Evolutionary conservation across 179 eudicot genomes (phyloP).

Genomic region (Spergularia azorica): DNA sequence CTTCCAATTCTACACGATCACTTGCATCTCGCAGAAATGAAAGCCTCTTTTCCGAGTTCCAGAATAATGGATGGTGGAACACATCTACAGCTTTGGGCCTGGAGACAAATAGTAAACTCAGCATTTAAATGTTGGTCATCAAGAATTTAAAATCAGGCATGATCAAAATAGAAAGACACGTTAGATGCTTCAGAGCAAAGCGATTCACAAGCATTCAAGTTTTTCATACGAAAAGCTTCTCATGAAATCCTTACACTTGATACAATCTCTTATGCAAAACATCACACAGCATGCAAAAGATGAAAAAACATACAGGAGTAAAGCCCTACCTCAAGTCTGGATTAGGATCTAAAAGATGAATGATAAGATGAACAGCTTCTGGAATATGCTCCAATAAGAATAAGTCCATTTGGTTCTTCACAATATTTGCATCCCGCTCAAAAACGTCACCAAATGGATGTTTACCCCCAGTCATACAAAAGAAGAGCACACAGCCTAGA

Average conservation of each 20-base stretch:
- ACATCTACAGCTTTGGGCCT: slow-evolving; percentile 61
- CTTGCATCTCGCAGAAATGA: slow-evolving; percentile 75
- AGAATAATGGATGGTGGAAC: slow-evolving; percentile 62
- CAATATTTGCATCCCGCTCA: slow-evolving; percentile 71
- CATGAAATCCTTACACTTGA: neutral
- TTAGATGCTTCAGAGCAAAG: neutral
- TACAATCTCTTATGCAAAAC: slow-evolving; percentile 1
- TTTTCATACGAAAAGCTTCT: neutral
- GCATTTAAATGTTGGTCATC: neutral
- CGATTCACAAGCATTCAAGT: too few species aligned
- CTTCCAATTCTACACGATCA: slow-evolving; percentile 73
- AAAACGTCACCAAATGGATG: slow-evolving; percentile 70
- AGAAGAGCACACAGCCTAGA: slow-evolving; percentile 72
- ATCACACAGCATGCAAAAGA: neutral
- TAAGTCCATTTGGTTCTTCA: slow-evolving; percentile 53
- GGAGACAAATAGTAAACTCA: neutral
- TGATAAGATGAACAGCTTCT: slow-evolving; percentile 69
- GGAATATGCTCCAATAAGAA: slow-evolving; percentile 66
- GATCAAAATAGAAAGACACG: neutral
- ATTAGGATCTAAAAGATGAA: slow-evolving; percentile 54
- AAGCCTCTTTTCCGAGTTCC: slow-evolving; percentile 67
- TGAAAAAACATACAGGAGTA: neutral
- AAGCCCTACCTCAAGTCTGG: slow-evolving; percentile 56
- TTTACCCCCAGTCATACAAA: slow-evolving; percentile 69
- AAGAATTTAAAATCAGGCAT: neutral